Percentiles rank a stretch among this genome's conserved stretches.
phyloP scores from a whole-genome alignment of 2,329 filamentous ascomycete genomes.

The Camptophora hylomeconis region DNA sequence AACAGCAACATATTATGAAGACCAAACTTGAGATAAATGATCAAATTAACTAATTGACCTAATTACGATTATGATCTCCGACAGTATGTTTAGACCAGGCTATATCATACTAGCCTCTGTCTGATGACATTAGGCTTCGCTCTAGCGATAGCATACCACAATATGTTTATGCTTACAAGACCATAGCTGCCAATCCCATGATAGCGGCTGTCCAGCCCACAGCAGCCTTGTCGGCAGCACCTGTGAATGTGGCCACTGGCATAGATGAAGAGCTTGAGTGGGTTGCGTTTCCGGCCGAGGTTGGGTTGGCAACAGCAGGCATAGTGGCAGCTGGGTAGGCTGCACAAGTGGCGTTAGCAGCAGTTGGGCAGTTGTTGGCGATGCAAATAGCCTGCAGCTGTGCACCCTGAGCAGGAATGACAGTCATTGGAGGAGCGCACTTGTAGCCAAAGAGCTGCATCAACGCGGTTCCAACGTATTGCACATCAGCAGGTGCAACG shows the following conservation, averaged over 20 bases:
- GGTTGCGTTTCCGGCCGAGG: conserved; percentile 6
- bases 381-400: conserved; percentile 11
- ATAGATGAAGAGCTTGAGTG: too few species aligned
- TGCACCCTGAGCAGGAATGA: conserved; percentile 11
- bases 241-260: too few species aligned
- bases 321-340: conserved; percentile 6
- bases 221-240: not conserved
- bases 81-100: too few species aligned
- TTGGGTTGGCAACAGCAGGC: conserved; percentile 8
- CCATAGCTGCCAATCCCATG: too few species aligned
- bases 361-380: conserved; percentile 5
- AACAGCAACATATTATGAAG: too few species aligned
- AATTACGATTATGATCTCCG: too few species aligned
- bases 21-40: too few species aligned
- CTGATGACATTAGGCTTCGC: too few species aligned
- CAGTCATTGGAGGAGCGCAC: conserved; percentile 33
- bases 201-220: conserved; percentile 4
- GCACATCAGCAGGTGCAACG: conserved; percentile 40
- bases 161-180: too few species aligned
- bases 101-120: too few species aligned
- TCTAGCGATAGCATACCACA: too few species aligned
- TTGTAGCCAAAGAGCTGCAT: conserved; percentile 38
- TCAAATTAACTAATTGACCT: too few species aligned
- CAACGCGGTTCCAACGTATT: conserved; percentile 36
- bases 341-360: conserved; percentile 8